Percentiles rank a stretch among this genome's conserved stretches.
Evolutionary conservation across 768 basidiomycete species (phyloP).

Genomic region (Suillus alpinus): DNA sequence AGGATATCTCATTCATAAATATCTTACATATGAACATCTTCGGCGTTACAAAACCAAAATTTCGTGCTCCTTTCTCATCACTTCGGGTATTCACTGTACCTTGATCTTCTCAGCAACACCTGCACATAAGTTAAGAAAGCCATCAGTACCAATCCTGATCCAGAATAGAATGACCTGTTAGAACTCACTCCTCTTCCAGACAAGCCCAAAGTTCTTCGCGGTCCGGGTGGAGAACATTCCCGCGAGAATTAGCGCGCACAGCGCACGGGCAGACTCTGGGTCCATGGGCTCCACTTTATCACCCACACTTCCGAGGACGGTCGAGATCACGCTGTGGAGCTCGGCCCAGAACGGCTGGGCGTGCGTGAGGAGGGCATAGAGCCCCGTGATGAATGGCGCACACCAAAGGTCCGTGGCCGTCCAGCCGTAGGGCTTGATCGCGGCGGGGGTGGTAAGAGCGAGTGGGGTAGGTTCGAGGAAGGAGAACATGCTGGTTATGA

Average conservation of each 20-base stretch:
- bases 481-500: constrained; percentile 71
- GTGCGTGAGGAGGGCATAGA: constrained; percentile 83
- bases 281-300: constrained; percentile 48
- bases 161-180: background rate
- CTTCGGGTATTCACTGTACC: constrained; percentile 14
- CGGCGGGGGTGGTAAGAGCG: constrained; percentile 70
- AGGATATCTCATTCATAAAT: background rate
- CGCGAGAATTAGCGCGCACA: constrained; percentile 66
- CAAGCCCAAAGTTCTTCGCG: constrained; percentile 55
- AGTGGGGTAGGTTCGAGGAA: constrained; percentile 73
- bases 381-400: constrained; percentile 70
- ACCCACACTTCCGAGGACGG: constrained; percentile 40
- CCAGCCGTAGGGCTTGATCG: constrained; percentile 84
- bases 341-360: constrained; percentile 84
- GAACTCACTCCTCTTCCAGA: constrained; percentile 16
- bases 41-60: background rate
- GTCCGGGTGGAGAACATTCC: constrained; percentile 62
- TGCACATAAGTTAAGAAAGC: background rate
- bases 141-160: background rate
- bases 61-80: background rate
- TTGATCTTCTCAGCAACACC: constrained; percentile 26
- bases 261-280: constrained; percentile 62
- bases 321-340: constrained; percentile 45
- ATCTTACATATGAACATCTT: background rate
- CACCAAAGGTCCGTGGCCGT: constrained; percentile 82